phyloP scores from a whole-genome alignment of 2,329 filamentous ascomycete genomes.

The Diaporthe vexans region DNA sequence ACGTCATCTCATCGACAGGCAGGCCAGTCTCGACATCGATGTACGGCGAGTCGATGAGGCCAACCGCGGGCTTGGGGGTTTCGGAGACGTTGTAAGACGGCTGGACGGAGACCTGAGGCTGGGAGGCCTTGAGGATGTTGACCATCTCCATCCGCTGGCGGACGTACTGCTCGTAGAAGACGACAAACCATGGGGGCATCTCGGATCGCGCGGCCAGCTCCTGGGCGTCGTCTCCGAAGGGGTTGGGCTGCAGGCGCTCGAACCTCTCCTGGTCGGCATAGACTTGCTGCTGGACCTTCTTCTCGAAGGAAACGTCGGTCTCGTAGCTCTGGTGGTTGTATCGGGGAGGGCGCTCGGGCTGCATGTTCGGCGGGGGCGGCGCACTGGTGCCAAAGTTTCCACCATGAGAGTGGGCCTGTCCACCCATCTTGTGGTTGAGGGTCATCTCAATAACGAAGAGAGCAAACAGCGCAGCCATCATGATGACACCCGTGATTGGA shows the following conservation, averaged over 20 bases:
- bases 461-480: conserved; percentile 73
- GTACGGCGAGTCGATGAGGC: conserved; percentile 52
- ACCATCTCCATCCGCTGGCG: conserved; percentile 72
- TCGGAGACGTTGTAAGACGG: conserved; percentile 42
- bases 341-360: conserved; percentile 50
- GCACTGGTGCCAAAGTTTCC: conserved; percentile 63
- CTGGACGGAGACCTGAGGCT: conserved; percentile 44
- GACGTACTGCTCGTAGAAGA: conserved; percentile 74
- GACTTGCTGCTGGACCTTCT: conserved; percentile 38
- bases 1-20: conserved; percentile 59
- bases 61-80: conserved; percentile 51
- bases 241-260: conserved; percentile 42
- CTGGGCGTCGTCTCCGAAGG: conserved; percentile 45
- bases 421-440: conserved; percentile 70
- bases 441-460: conserved; percentile 75
- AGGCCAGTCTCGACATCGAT: conserved; percentile 60
- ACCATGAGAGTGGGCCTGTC: conserved; percentile 65
- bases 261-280: conserved; percentile 40
- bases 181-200: conserved; percentile 74
- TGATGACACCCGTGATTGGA: conserved; percentile 74
- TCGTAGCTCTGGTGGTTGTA: conserved; percentile 51
- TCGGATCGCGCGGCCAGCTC: conserved; percentile 54
- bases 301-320: conserved; percentile 49
- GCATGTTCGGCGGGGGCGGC: conserved; percentile 37
- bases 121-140: conserved; percentile 62